A percentile compares a stretch with the other conserved stretches of the same genome.
Evolutionary conservation across 331 rosid species (phyloP).

Genomic region (Pyrus hybrid): DNA sequence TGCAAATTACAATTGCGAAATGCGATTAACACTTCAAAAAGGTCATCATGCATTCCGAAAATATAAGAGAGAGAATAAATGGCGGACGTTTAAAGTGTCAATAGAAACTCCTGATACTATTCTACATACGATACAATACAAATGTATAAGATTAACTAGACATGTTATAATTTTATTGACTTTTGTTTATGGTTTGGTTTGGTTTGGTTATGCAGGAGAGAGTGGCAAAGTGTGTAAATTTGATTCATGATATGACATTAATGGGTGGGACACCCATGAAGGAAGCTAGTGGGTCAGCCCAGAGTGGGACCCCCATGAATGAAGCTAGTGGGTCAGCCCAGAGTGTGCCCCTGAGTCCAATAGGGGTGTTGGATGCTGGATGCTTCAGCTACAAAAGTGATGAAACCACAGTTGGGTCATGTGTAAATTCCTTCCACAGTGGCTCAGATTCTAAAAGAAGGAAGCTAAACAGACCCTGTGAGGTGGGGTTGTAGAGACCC

Average conservation of each 20-base stretch:
- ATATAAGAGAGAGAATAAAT: background rate
- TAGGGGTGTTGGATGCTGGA: conserved; percentile 66
- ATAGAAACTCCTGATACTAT: too few relatives aligned
- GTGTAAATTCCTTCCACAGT: conserved; percentile 52
- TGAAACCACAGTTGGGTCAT: conserved; percentile 58
- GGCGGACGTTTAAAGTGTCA: background rate
- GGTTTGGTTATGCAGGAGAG: conserved; percentile 54
- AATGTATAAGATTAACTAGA: conserved; percentile 2
- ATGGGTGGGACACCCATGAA: conserved; percentile 16
- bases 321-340: conserved; percentile 29
- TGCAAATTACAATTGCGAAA: background rate
- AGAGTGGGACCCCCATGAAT: conserved; percentile 18
- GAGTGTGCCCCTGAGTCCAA: conserved; percentile 66
- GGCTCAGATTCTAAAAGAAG: conserved; percentile 73
- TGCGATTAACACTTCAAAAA: too few relatives aligned
- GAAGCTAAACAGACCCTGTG: conserved; percentile 69
- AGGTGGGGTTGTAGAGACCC: conserved; percentile 36
- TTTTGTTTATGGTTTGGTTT: background rate
- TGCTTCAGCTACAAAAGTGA: conserved; percentile 82
- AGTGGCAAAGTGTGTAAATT: conserved; percentile 46
- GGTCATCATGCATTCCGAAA: background rate
- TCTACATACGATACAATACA: background rate
- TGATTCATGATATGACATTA: conserved; percentile 34
- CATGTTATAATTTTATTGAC: background rate
- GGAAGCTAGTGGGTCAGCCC: conserved; percentile 30